Evolutionary conservation across 305 asterid species (phyloP).

Genomic region (Vinca major): DNA sequence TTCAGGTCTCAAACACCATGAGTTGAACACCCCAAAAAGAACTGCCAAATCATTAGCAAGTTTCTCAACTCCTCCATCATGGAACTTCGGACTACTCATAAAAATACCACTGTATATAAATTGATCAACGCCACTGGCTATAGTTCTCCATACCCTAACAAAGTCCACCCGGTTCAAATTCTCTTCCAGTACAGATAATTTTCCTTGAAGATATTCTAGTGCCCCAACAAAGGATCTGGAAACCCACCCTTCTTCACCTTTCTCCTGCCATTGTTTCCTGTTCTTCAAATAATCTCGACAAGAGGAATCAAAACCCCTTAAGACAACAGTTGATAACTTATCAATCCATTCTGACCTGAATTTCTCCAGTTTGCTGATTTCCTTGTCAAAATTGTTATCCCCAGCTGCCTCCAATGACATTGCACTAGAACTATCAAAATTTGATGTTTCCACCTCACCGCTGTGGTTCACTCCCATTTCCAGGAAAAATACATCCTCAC

Average conservation of each 20-base stretch:
- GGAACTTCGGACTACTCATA: conserved; percentile 48
- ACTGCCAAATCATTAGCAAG: conserved; percentile 56
- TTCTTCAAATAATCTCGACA: conserved; percentile 75
- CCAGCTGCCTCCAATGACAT: conserved; percentile 26
- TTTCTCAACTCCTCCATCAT: conserved; percentile 60
- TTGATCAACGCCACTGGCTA: conserved; percentile 63
- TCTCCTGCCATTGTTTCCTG: conserved; percentile 87
- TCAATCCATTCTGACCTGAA: conserved; percentile 76
- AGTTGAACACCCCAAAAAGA: conserved; percentile 55
- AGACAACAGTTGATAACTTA: conserved; percentile 68
- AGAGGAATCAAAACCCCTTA: conserved; percentile 71
- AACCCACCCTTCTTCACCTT: conserved; percentile 48
- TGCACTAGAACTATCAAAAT: conserved; percentile 13
- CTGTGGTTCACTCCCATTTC: conserved; percentile 52
- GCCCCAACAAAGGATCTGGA: conserved; percentile 64
- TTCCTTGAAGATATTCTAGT: conserved; percentile 69
- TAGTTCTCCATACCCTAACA: conserved; percentile 69
- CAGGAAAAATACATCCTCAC: conserved; percentile 77
- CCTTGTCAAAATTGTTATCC: conserved; percentile 39
- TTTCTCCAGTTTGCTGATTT: conserved; percentile 43
- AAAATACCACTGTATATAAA: conserved; percentile 45
- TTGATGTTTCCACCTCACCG: conserved; percentile 23
- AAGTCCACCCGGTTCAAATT: conserved; percentile 56
- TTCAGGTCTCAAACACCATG: conserved; percentile 87
- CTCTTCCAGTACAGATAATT: conserved; percentile 51